A percentile compares a stretch with the other conserved stretches of the same genome.
phyloP scores from a whole-genome alignment of 805 yeast species.

The Starmerella asiatica region DNA sequence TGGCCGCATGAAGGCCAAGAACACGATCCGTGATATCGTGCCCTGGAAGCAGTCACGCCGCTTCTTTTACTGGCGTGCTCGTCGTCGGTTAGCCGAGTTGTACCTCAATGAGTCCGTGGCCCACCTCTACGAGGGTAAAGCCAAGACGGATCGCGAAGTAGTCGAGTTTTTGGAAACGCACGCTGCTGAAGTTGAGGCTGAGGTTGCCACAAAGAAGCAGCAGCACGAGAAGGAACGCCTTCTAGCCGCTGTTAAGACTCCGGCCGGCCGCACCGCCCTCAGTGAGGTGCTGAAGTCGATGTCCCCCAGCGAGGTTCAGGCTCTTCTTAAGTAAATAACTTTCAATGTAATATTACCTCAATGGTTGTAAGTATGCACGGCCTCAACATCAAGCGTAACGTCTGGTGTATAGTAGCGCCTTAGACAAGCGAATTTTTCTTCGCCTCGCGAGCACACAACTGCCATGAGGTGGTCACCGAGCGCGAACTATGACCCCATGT shows the following conservation, averaged over 20 bases:
- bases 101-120: slow-evolving; percentile 36
- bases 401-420: too few species aligned
- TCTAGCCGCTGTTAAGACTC: slow-evolving; percentile 4
- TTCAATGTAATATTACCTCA: too few species aligned
- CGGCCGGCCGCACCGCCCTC: slow-evolving; percentile 20
- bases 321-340: slow-evolving; percentile 22
- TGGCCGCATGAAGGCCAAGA: slow-evolving; percentile 94
- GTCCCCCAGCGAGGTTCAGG: slow-evolving; percentile 26
- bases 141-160: slow-evolving; percentile 59
- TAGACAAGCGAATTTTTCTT: too few species aligned
- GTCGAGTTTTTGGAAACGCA: slow-evolving; percentile 43
- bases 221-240: slow-evolving; percentile 7
- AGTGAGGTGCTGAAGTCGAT: slow-evolving; percentile 25
- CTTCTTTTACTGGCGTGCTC: slow-evolving; percentile 96
- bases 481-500: too few species aligned
- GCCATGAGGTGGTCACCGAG: too few species aligned
- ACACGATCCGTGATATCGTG: slow-evolving; percentile 70
- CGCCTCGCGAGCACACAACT: too few species aligned
- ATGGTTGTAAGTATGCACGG: too few species aligned
- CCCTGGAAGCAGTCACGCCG: slow-evolving; percentile 84
- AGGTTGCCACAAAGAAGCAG: slow-evolving; percentile 1
- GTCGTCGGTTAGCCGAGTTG: slow-evolving; percentile 90
- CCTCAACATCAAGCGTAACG: too few species aligned
- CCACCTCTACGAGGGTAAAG: slow-evolving; percentile 32
- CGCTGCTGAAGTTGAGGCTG: slow-evolving; percentile 10